Percentiles rank a stretch among this genome's conserved stretches.
Evolutionary conservation across 2,329 filamentous ascomycete genomes (phyloP).

Genomic region (Nannizziopsis arthrosporioides): DNA sequence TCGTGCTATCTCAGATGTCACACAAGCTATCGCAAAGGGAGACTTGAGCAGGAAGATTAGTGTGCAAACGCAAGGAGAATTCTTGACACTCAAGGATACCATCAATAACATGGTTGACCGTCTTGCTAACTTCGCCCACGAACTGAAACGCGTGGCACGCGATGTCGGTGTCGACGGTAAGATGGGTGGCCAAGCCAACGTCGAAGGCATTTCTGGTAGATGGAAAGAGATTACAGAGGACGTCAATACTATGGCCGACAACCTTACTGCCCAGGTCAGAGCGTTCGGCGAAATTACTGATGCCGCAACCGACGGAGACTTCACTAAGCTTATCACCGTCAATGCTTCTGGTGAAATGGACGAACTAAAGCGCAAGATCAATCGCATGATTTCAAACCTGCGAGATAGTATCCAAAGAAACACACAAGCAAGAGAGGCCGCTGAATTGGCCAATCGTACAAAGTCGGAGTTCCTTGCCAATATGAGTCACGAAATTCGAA

Average conservation of each 20-base stretch:
- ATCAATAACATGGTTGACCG: constrained; percentile 99
- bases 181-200: constrained; percentile 94
- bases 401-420: constrained; percentile 94
- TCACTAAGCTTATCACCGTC: constrained; percentile 91
- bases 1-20: constrained; percentile 84
- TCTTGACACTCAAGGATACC: constrained; percentile 83
- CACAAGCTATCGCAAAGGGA: constrained; percentile 86
- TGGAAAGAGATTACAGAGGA: constrained; percentile 99
- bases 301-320: constrained; percentile 89
- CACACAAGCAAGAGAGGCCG: constrained; percentile 86
- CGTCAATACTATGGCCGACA: constrained; percentile 83
- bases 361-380: constrained; percentile 97
- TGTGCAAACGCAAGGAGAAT: constrained; percentile 89
- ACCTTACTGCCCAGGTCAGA: constrained; percentile 87
- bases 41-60: constrained; percentile 95
- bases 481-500: constrained; percentile 97
- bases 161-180: constrained; percentile 97
- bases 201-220: constrained; percentile 79
- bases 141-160: constrained; percentile 87
- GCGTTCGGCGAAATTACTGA: constrained; percentile 99
- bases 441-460: constrained; percentile 92
- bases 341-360: constrained; percentile 99
- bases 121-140: constrained; percentile 88
- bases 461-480: constrained; percentile 98
- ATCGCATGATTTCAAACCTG: constrained; percentile 95